Conservation (phyloP, 306 rosid species). For the Rubus parviflorus region DNA sequence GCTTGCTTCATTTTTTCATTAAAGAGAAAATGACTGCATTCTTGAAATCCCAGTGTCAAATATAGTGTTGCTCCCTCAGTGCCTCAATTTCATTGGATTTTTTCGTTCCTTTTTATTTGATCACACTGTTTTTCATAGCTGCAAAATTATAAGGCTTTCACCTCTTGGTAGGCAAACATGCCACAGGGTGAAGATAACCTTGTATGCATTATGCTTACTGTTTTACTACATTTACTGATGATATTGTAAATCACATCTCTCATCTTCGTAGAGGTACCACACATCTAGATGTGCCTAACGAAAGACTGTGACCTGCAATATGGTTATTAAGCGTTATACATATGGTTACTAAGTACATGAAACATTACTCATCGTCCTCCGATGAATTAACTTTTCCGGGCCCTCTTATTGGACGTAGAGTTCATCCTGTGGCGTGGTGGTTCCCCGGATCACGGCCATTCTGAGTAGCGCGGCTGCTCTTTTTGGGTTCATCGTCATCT, state of each 20-base stretch:
- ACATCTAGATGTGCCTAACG: neutral
- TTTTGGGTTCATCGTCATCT: constrained; percentile 6
- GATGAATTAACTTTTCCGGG: neutral
- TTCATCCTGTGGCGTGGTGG: neutral
- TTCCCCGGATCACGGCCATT: neutral
- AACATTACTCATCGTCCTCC: neutral
- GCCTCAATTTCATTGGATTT: neutral
- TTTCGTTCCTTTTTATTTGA: neutral
- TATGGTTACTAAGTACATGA: neutral
- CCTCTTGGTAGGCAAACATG: neutral
- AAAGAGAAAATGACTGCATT: neutral
- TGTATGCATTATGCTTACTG: neutral
- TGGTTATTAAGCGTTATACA: neutral
- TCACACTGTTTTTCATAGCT: neutral
- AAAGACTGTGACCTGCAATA: neutral
- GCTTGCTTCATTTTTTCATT: constrained; percentile 17
- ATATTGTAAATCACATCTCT: neutral
- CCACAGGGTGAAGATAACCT: neutral
- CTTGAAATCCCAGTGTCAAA: neutral
- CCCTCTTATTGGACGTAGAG: neutral
- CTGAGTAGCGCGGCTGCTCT: neutral
- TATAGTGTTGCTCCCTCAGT: neutral
- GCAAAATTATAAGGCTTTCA: neutral
- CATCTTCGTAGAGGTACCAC: neutral
- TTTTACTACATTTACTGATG: neutral